Percentiles rank a stretch among this genome's conserved stretches.
These are phyloP conservation scores for Seiridium unicorne DNA, from an alignment of 2,329 filamentous ascomycete species.

Conservation along the genomic window DNA sequence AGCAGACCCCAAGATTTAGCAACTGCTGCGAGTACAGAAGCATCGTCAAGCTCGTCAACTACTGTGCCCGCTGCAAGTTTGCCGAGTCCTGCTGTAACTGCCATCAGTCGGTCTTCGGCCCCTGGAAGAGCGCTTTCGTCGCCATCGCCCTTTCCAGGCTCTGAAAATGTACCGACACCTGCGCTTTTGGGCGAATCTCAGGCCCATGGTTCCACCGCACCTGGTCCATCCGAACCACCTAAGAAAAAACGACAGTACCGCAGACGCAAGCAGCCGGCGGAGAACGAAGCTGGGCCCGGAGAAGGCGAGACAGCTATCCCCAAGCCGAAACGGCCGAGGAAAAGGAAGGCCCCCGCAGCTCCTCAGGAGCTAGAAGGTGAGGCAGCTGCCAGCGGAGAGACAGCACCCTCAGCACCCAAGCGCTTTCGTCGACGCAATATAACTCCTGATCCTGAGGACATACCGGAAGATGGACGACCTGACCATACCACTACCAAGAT, in stretches of 20 bases:
- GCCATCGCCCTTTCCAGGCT: not conserved
- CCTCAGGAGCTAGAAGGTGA: slow-evolving; percentile 16
- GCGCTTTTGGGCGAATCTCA: not conserved
- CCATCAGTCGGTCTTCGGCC: not conserved
- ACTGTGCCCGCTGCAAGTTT: not conserved
- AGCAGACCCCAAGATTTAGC: not conserved
- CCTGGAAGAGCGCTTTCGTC: not conserved
- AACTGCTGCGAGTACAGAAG: not conserved
- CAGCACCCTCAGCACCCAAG: slow-evolving; percentile 18
- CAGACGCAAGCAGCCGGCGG: slow-evolving; percentile 22
- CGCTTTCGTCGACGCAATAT: slow-evolving; percentile 28
- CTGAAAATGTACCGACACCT: not conserved
- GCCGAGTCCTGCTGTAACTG: slow-evolving; percentile 1
- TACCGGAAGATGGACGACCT: slow-evolving; percentile 58
- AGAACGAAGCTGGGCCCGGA: slow-evolving; percentile 11
- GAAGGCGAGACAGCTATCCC: slow-evolving; percentile 16
- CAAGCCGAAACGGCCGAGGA: slow-evolving; percentile 29
- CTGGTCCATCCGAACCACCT: not conserved
- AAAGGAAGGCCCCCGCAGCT: slow-evolving; percentile 13
- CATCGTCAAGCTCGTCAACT: not conserved
- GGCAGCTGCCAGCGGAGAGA: slow-evolving; percentile 21
- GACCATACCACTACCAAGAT: slow-evolving; percentile 68
- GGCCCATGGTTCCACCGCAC: not conserved
- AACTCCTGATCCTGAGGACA: slow-evolving; percentile 60
- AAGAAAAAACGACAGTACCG: slow-evolving; percentile 21